phyloP scores from a whole-genome alignment of 306 rosid species.

The Cajanus cajan region DNA sequence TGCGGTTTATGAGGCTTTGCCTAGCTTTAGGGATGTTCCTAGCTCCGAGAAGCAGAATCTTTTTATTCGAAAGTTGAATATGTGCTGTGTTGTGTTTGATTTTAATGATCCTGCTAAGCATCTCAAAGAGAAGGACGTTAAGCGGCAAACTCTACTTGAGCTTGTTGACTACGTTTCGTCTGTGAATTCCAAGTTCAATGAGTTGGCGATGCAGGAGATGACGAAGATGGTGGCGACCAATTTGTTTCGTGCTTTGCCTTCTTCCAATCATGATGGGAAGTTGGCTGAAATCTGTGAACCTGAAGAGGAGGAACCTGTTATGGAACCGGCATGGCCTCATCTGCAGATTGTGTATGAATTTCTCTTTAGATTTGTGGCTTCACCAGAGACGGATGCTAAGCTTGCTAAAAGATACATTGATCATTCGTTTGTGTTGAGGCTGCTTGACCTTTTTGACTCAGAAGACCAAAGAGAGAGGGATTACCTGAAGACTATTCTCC shows the following conservation, averaged over 20 bases:
- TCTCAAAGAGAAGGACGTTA: conserved; percentile 54
- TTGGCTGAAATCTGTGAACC: conserved; percentile 44
- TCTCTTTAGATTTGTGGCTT: conserved; percentile 57
- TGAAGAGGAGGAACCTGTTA: conserved; percentile 57
- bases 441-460: conserved; percentile 65
- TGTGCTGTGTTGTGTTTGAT: conserved; percentile 60
- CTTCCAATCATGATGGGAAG: conserved; percentile 44
- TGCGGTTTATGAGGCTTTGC: conserved; percentile 53
- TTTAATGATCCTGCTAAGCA: conserved; percentile 49
- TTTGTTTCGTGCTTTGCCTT: conserved; percentile 53
- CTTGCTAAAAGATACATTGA: conserved; percentile 58
- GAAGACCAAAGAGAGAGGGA: conserved; percentile 76
- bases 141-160: conserved; percentile 57
- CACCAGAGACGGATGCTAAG: conserved; percentile 63
- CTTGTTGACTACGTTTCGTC: conserved; percentile 56
- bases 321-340: conserved; percentile 74
- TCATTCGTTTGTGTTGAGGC: conserved; percentile 56
- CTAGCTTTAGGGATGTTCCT: conserved; percentile 56
- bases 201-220: conserved; percentile 54
- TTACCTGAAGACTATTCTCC: conserved; percentile 62
- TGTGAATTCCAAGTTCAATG: conserved; percentile 50
- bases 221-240: conserved; percentile 54
- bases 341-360: conserved; percentile 59
- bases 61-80: conserved; percentile 49
- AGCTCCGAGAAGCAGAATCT: conserved; percentile 49